phyloP scores from a whole-genome alignment of 23 red algal species.

The Agarophyton chilense region DNA sequence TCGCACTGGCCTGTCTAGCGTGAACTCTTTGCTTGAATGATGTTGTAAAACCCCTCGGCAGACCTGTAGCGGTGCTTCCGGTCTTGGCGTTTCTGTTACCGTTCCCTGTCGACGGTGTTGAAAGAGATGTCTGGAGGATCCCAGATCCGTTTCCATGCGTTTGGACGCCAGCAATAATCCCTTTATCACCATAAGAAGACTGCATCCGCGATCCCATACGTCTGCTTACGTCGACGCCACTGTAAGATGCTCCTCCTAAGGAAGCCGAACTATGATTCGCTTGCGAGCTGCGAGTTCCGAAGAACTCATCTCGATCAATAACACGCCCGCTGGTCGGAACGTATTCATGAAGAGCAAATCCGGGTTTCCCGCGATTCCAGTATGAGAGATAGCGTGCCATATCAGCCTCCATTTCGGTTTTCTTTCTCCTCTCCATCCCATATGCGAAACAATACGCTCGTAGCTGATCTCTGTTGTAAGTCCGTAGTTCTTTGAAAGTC shows the following conservation, averaged over 20 bases:
- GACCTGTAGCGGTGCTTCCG: not conserved
- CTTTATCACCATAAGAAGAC: not conserved
- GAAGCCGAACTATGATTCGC: constrained; percentile 14
- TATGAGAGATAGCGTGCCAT: constrained; percentile 74
- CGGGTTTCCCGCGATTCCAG: constrained; percentile 68
- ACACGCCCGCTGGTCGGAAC: constrained; percentile 16
- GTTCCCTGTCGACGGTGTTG: constrained; percentile 23
- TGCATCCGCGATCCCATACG: constrained; percentile 11
- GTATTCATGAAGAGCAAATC: constrained; percentile 60
- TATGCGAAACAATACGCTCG: constrained; percentile 76
- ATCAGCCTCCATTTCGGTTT: constrained; percentile 79
- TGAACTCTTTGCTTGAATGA: constrained; percentile 78
- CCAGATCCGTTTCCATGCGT: not conserved
- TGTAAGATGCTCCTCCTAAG: not conserved
- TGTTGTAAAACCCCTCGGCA: constrained; percentile 33
- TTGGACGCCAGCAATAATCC: not conserved
- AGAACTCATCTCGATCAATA: constrained; percentile 31
- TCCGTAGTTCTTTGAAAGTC: constrained; percentile 70
- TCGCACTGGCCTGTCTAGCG: constrained; percentile 52
- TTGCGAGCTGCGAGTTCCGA: constrained; percentile 12
- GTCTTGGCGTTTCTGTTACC: not conserved
- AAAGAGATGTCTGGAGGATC: not conserved
- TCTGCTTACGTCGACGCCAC: constrained; percentile 4
- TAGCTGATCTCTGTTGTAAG: constrained; percentile 76
- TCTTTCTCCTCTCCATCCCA: constrained; percentile 59